Evolutionary conservation across 805 yeast genomes (phyloP).

Genomic region (Priceomyces medius): DNA sequence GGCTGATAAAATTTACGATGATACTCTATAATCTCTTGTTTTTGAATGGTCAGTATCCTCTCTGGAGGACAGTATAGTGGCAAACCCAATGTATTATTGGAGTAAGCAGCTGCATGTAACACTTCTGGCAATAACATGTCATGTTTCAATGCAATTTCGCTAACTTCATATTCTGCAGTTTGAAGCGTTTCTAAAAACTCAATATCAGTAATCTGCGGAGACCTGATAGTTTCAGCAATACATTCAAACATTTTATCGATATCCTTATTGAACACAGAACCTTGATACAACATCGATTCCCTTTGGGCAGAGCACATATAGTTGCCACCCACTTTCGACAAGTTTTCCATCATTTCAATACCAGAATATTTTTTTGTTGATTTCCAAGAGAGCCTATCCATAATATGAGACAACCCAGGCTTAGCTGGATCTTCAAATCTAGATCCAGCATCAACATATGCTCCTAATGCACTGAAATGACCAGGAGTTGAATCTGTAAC

Average conservation of each 20-base stretch:
- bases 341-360: slow-evolving; percentile 65
- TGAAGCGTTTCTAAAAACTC: slow-evolving; percentile 73
- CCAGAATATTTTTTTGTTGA: slow-evolving; percentile 61
- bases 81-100: slow-evolving; percentile 71
- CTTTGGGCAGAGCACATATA: slow-evolving; percentile 91
- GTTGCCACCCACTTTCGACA: slow-evolving; percentile 87
- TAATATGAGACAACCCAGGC: slow-evolving; percentile 77
- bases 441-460: slow-evolving; percentile 88
- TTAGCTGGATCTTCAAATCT: slow-evolving; percentile 63
- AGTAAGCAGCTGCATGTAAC: slow-evolving; percentile 81
- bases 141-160: slow-evolving; percentile 78
- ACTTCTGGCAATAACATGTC: slow-evolving; percentile 86
- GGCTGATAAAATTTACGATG: slow-evolving; percentile 71
- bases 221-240: slow-evolving; percentile 72
- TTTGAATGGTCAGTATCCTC: slow-evolving; percentile 53
- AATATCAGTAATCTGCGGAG: slow-evolving; percentile 63
- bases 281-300: slow-evolving; percentile 90
- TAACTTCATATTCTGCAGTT: slow-evolving; percentile 78
- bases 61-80: slow-evolving; percentile 83
- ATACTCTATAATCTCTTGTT: slow-evolving; percentile 55
- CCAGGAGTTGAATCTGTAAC: slow-evolving; percentile 86
- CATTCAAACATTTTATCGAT: slow-evolving; percentile 74
- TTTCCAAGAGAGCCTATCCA: slow-evolving; percentile 84
- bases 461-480: slow-evolving; percentile 87
- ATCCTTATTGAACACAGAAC: slow-evolving; percentile 87